Evolutionary conservation across 2,329 filamentous ascomycete species (phyloP).

Genomic region (Colletotrichum australisinense): DNA sequence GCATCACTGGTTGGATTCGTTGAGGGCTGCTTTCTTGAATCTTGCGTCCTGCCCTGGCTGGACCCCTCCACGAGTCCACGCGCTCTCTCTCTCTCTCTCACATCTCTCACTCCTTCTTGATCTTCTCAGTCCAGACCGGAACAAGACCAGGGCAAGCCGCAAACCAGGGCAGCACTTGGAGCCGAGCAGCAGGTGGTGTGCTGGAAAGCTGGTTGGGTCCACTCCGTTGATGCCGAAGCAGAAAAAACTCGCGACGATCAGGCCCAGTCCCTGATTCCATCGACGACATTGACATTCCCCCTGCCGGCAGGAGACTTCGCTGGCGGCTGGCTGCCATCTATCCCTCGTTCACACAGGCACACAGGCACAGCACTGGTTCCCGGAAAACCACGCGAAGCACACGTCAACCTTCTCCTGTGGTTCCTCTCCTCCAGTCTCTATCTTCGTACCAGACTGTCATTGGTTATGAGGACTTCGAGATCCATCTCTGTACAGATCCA

Average conservation of each 20-base stretch:
- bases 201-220: conserved; percentile 4
- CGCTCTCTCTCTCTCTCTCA: too few species aligned
- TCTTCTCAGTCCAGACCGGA: background rate
- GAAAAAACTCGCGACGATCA: conserved; percentile 23
- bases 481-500: background rate
- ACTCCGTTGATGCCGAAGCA: conserved; percentile 22
- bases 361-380: background rate
- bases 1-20: background rate
- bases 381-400: background rate
- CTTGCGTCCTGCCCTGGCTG: background rate
- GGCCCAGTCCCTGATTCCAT: conserved; percentile 6
- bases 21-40: background rate
- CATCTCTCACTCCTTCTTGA: too few species aligned
- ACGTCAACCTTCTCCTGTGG: background rate
- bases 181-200: conserved; percentile 16
- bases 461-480: background rate
- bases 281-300: conserved; percentile 32
- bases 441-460: background rate
- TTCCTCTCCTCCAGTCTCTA: background rate
- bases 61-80: background rate
- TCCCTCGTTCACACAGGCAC: background rate
- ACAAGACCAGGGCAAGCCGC: conserved; percentile 15
- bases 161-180: background rate
- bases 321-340: background rate
- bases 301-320: conserved; percentile 13